phyloP scores from a whole-genome alignment of 805 yeast genomes.

The Starmerella scarabaei region DNA sequence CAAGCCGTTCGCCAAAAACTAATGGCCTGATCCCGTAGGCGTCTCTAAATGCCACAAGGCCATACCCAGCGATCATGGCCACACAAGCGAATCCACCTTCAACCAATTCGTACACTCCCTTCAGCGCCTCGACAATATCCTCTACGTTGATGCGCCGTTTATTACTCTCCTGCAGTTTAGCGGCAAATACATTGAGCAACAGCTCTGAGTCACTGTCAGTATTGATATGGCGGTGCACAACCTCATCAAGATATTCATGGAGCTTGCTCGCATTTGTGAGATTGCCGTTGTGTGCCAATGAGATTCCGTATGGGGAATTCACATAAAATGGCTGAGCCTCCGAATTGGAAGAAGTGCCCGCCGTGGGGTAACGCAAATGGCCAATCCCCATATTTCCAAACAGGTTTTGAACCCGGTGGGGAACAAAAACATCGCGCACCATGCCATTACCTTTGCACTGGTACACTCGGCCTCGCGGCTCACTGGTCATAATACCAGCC shows the following conservation, averaged over 20 bases:
- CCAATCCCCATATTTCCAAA: conserved; percentile 93
- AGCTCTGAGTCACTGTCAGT: conserved; percentile 95
- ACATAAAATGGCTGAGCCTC: conserved; percentile 99
- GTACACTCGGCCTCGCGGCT: conserved; percentile 80
- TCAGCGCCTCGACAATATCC: conserved; percentile 76
- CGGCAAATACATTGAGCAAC: conserved; percentile 77
- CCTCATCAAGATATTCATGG: conserved; percentile 72
- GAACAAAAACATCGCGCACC: conserved; percentile 96
- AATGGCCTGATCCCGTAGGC: conserved; percentile 94
- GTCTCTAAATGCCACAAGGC: conserved; percentile 89
- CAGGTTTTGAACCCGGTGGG: conserved; percentile 58
- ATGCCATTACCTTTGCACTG: conserved; percentile 98
- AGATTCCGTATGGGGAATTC: conserved; percentile 90
- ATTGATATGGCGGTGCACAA: conserved; percentile 91
- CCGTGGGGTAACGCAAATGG: conserved; percentile 92
- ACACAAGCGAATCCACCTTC: conserved; percentile 97
- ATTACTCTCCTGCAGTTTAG: conserved; percentile 79
- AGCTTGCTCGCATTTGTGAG: conserved; percentile 75
- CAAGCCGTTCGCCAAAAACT: conserved; percentile 66
- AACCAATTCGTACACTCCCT: conserved; percentile 65
- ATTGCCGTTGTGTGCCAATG: conserved; percentile 87
- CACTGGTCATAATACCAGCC: conserved; percentile 97
- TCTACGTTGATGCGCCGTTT: conserved; percentile 84
- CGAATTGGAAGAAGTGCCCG: conserved; percentile 87
- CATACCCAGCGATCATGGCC: conserved; percentile 92